A percentile compares a stretch with the other conserved stretches of the same genome.
Evolutionary conservation across 306 rosid genomes (phyloP).

Genomic region (Hippophae rhamnoides): DNA sequence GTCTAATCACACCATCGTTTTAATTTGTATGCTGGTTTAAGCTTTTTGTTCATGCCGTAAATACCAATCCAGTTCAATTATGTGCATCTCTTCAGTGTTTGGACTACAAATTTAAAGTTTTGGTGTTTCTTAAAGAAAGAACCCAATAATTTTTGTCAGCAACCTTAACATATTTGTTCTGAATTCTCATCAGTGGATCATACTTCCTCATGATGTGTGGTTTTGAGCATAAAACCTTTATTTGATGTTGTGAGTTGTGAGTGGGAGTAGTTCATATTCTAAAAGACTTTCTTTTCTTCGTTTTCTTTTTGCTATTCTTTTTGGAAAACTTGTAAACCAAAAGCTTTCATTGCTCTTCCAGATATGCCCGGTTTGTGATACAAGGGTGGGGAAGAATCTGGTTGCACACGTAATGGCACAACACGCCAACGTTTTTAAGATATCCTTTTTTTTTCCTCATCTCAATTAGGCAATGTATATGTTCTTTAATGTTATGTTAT

Average conservation of each 20-base stretch:
- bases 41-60: not conserved
- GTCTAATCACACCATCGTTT: not conserved
- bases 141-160: too few species aligned
- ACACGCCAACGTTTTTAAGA: constrained; percentile 39
- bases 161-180: too few species aligned
- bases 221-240: too few species aligned
- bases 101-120: too few species aligned
- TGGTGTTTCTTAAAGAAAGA: too few species aligned
- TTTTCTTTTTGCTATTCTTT: not conserved
- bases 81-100: too few species aligned
- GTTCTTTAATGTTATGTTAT: not conserved
- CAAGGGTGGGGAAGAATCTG: constrained; percentile 41
- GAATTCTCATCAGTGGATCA: too few species aligned
- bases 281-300: too few species aligned
- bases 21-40: not conserved
- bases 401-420: constrained; percentile 54
- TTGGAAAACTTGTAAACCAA: constrained; percentile 17
- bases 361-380: constrained; percentile 60
- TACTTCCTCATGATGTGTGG: too few species aligned
- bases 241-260: too few species aligned
- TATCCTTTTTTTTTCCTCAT: constrained; percentile 44
- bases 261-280: too few species aligned
- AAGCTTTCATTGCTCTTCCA: constrained; percentile 27
- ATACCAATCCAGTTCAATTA: not conserved
- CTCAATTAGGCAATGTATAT: not conserved